These are phyloP conservation scores for Lipomyces orientalis DNA, from an alignment of 805 yeast species.

Conservation along the genomic window DNA sequence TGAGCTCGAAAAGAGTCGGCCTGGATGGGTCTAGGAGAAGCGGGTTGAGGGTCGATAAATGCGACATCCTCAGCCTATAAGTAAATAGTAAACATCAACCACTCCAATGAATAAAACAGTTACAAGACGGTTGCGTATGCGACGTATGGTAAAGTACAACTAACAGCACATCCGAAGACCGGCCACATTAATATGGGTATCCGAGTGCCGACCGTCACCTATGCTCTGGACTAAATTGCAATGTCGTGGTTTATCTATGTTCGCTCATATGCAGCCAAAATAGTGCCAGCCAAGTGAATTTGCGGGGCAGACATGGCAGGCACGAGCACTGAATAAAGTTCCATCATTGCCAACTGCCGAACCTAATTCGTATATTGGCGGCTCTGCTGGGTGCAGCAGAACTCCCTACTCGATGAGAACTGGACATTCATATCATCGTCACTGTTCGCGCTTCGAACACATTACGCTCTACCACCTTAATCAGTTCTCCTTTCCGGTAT, in stretches of 20 bases:
- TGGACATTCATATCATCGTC: background rate
- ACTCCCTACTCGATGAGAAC: background rate
- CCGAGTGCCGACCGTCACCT: too few relatives aligned
- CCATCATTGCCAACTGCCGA: background rate
- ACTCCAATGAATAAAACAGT: background rate
- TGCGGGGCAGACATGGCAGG: background rate
- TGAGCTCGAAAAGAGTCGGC: slow-evolving; percentile 88
- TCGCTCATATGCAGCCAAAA: background rate
- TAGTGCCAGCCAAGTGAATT: too few relatives aligned
- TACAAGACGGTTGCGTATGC: background rate
- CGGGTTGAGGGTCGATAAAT: slow-evolving; percentile 62
- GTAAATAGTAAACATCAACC: background rate
- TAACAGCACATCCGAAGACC: too few relatives aligned
- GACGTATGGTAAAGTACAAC: too few relatives aligned
- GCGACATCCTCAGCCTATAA: slow-evolving; percentile 18
- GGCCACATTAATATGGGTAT: too few relatives aligned
- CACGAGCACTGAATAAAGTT: background rate
- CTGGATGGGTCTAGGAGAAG: slow-evolving; percentile 71
- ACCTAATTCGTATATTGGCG: background rate
- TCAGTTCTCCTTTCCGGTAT: background rate
- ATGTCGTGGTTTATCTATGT: too few relatives aligned
- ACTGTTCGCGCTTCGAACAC: background rate
- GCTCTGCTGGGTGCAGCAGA: background rate
- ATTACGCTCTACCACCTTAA: background rate
- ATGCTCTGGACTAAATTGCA: too few relatives aligned